Evolutionary conservation across 2,329 filamentous ascomycete genomes (phyloP), one percentile per base, ranked within the genome.

Genomic region (Blastomyces gilchristii): DNA sequence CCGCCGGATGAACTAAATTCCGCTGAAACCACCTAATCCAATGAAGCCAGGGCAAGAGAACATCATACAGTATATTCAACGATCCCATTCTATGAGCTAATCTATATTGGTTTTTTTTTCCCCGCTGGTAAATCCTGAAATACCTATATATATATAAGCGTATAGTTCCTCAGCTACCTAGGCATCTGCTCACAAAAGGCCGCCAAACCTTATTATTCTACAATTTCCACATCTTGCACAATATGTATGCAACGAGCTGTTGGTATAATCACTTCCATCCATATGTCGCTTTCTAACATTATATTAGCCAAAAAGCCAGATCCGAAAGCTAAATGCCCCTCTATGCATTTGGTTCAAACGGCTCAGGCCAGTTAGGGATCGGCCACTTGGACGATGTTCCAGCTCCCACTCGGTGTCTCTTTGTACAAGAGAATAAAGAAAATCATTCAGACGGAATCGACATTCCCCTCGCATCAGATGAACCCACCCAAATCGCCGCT

Each of bases 261-360:
- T 58, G 16, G 41, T 43, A 6, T 34, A 58, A 16, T 45, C 12
- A n/a, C 18, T 31, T 16, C 52, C 8, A 45, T 34, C 7, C 6
- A 47, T 41, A 25, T 45, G 6, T 28, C 22, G 4, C 22, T 31
- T 47, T 31, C 57, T 59, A 31, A 59, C 41, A 25, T 58, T 43
- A 11, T 18, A 18, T 34, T 25, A 31, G 54, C 41, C 2, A 49
- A 34, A 31, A 59, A 49, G 11, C 12, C 25, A 31, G 18, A 9
- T 41, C 41, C 25, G 22, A 14, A 57, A 57, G 12, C 8, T 14
- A 50, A n/a, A 75, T 76, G 73, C 69, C 76, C 1, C 72, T 90
- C 22, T 89, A 87, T 69, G 83, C 88, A 2, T 80, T 91, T 57
- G 89, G 89, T 41, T 92, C 89, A 4, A 92, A 92, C 69, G 86